Evolutionary conservation across 2,329 filamentous ascomycete genomes (phyloP).

Genomic region (Mycosphaerella sp.): DNA sequence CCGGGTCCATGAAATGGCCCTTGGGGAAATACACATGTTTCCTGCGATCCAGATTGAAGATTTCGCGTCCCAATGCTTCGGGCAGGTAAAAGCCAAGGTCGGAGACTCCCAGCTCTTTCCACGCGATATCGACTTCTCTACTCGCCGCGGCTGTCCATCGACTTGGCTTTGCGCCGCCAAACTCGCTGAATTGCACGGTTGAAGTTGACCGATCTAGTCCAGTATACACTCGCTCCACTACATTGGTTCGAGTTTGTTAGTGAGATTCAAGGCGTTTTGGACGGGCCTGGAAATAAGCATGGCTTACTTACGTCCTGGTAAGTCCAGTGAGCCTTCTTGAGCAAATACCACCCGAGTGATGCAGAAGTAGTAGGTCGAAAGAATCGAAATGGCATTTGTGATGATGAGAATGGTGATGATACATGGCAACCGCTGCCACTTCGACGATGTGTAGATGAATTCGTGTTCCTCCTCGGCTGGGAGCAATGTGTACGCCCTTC

Average conservation of each 20-base stretch:
- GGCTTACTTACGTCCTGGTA: neutral
- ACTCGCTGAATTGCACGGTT: constrained; percentile 3
- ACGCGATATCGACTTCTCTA: constrained; percentile 2
- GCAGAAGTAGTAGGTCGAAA: neutral
- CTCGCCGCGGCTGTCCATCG: constrained; percentile 2
- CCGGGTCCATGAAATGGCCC: neutral
- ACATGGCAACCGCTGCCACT: neutral
- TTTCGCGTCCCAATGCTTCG: neutral
- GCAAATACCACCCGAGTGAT: neutral
- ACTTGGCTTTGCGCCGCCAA: neutral
- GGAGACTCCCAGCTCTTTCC: constrained; percentile 5
- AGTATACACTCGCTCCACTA: constrained; percentile 1
- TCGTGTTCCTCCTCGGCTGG: neutral
- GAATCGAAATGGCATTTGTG: neutral
- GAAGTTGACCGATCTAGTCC: constrained; percentile 2
- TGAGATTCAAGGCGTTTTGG: neutral
- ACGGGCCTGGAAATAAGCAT: neutral
- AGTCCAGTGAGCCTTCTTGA: neutral
- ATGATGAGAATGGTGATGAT: neutral
- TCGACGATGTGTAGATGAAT: neutral
- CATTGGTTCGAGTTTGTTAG: neutral
- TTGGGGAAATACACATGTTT: neutral
- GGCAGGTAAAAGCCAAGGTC: constrained; percentile 1
- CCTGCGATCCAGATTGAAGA: constrained; percentile 2
- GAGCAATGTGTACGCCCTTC: neutral